Base-by-base conservation (phyloP, 225 moss, liverwort and hornwort species). In the Neckera pumila region DNA sequence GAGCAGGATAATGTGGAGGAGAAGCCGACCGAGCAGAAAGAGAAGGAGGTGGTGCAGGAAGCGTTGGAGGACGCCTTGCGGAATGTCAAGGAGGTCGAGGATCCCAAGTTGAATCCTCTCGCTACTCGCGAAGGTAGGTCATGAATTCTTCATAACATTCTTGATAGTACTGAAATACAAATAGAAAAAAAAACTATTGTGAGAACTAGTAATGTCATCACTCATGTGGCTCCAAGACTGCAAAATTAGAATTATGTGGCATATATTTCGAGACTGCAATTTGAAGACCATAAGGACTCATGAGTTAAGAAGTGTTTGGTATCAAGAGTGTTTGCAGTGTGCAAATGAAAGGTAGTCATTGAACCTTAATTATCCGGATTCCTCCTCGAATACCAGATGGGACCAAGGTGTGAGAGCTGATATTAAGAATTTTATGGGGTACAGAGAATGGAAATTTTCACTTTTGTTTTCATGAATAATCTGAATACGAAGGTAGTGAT, bases 1-100 rank as follows among this genome's bases (percentile, higher is more conserved):
- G 93, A 94, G 88, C 92, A 91, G 89, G 94, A 94, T 84, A 91
- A 94, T 90, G 90, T 89, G 84, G 88, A 92, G 90, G 78, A 91
- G 89, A 88, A 90, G 85, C 70, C 69, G 89, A 75, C 87, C 73
- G 91, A 93, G 85, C 82, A 93, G 82, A 87, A 89, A 73, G 36
- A 90, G 74, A 76, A 90, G 78, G n/a, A 86, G 27, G 87, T 87
- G 23, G 8, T 87, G 84, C 57, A 90, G 83, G 92, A 89, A 18
- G 92, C 92, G 69, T 51, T 92, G 57, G 71, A 92, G 89, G 93
- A 93, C 49, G 58, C 63, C 70, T 51, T 83, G 87, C 77, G 61
- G 65, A 87, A 89, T 51, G 60, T 92, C 62, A 81, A 89, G 78
- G 86, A 90, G 84, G 86, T 88, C 4, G 76, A 83, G 73, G 86